Conservation (phyloP, 129 eudicot genomes). For the Sambucus nigra region DNA sequence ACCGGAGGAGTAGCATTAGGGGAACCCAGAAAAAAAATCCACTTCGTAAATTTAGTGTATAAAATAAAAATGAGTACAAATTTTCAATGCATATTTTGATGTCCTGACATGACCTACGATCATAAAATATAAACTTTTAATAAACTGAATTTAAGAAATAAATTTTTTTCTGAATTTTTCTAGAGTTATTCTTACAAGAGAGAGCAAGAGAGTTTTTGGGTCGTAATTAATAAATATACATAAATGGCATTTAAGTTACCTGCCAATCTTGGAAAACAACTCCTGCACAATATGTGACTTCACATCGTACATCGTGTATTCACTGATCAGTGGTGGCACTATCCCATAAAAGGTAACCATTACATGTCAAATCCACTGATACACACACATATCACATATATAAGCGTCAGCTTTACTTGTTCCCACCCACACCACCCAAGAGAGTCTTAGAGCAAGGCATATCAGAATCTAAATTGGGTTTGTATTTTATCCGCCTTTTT, state of each 20-base stretch:
- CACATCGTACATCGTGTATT: conserved; percentile 1
- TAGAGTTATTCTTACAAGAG: not conserved
- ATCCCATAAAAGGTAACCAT: conserved; percentile 1
- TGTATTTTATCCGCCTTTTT: conserved; percentile 5
- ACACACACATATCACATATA: not conserved
- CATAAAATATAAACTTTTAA: no score
- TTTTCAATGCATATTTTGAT: no score
- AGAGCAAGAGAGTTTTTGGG: not conserved
- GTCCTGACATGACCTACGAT: no score
- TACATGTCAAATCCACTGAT: not conserved
- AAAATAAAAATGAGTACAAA: no score
- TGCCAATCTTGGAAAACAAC: conserved; percentile 26
- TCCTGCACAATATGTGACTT: not conserved
- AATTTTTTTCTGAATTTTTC: no score
- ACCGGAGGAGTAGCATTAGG: no score
- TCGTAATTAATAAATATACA: not conserved
- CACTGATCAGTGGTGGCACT: conserved; percentile 7
- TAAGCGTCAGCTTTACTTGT: conserved; percentile 6
- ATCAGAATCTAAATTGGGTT: conserved; percentile 13
- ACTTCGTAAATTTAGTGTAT: no score
- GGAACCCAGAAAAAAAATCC: no score
- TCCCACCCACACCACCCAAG: not conserved
- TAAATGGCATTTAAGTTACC: conserved; percentile 11
- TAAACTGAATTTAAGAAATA: no score
- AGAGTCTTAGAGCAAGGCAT: conserved; percentile 21